A percentile compares a stretch with the other conserved stretches of the same genome.
These are phyloP conservation scores for Boletus pseudopeckii DNA, from an alignment of 768 basidiomycete species.

Conservation along the genomic window DNA sequence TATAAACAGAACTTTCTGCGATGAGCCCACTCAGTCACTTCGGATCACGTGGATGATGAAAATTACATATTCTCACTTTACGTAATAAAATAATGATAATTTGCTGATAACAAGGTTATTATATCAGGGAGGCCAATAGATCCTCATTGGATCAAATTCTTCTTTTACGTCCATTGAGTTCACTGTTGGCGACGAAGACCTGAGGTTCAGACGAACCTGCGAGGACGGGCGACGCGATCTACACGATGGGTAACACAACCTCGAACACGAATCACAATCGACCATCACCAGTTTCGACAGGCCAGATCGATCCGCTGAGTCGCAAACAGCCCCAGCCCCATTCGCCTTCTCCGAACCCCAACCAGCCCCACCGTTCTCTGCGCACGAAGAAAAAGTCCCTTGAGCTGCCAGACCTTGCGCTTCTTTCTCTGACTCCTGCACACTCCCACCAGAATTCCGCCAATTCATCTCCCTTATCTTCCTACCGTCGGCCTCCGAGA, in stretches of 20 bases:
- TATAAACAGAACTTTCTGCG: neutral
- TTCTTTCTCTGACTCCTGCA: constrained; percentile 45
- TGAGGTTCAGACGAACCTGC: constrained; percentile 8
- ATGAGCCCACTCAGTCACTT: no score
- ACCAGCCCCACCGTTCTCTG: constrained; percentile 55
- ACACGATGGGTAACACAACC: constrained; percentile 34
- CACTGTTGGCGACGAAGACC: constrained; percentile 19
- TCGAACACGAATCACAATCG: constrained; percentile 30
- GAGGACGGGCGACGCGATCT: constrained; percentile 19
- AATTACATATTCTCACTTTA: constrained; percentile 6
- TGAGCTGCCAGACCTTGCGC: constrained; percentile 70
- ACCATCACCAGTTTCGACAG: constrained; percentile 22
- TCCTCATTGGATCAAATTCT: constrained; percentile 27
- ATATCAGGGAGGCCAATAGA: constrained; percentile 15
- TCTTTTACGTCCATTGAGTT: constrained; percentile 34
- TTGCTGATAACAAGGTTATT: constrained; percentile 21
- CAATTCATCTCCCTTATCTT: constrained; percentile 40
- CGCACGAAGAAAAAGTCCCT: constrained; percentile 69
- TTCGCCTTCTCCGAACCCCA: constrained; percentile 41
- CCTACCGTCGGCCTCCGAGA: constrained; percentile 38
- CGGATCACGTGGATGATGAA: constrained; percentile 1
- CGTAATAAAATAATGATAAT: constrained; percentile 11
- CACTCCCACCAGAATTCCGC: constrained; percentile 35
- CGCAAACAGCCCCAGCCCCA: constrained; percentile 21
- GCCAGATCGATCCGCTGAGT: constrained; percentile 25